A percentile compares a stretch with the other conserved stretches of the same genome.
phyloP scores from a whole-genome alignment of 768 basidiomycete species.

The Nevesoporus exiguus region DNA sequence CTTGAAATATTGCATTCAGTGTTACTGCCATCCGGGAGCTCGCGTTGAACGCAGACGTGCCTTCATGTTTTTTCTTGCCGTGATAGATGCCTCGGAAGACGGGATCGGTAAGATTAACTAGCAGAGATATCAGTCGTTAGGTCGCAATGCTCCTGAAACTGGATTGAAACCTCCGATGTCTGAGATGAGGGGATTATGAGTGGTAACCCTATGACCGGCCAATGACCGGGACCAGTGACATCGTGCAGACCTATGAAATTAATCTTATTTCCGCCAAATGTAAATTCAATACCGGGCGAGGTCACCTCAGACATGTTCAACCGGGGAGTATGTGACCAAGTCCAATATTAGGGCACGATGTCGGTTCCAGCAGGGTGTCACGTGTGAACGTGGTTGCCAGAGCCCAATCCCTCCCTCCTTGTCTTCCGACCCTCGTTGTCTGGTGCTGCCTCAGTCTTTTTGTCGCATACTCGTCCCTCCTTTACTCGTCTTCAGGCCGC shows the following conservation, averaged over 20 bases:
- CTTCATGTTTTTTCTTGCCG: conserved; percentile 49
- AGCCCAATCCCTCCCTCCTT: not conserved
- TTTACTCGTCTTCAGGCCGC: conserved; percentile 17
- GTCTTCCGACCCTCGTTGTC: conserved; percentile 1
- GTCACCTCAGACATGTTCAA: conserved; percentile 4
- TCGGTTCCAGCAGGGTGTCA: no score
- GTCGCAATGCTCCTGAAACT: not conserved
- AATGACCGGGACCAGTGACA: not conserved
- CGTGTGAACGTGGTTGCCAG: conserved; percentile 17
- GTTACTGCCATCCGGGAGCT: not conserved
- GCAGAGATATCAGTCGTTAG: not conserved
- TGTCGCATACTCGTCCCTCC: conserved; percentile 17
- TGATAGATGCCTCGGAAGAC: conserved; percentile 52
- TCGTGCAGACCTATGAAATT: conserved; percentile 36
- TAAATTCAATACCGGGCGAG: not conserved
- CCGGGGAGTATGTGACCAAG: no score
- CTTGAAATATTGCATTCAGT: conserved; percentile 28
- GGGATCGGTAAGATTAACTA: conserved; percentile 56
- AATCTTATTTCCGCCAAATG: conserved; percentile 9
- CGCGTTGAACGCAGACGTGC: conserved; percentile 24
- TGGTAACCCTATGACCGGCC: no score
- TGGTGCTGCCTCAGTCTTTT: conserved; percentile 5
- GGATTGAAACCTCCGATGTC: conserved; percentile 38
- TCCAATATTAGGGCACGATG: no score
- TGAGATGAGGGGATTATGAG: conserved; percentile 11